Conservation (phyloP, 495 filamentous ascomycete species). For the Aspergillus carlsbadensis region DNA sequence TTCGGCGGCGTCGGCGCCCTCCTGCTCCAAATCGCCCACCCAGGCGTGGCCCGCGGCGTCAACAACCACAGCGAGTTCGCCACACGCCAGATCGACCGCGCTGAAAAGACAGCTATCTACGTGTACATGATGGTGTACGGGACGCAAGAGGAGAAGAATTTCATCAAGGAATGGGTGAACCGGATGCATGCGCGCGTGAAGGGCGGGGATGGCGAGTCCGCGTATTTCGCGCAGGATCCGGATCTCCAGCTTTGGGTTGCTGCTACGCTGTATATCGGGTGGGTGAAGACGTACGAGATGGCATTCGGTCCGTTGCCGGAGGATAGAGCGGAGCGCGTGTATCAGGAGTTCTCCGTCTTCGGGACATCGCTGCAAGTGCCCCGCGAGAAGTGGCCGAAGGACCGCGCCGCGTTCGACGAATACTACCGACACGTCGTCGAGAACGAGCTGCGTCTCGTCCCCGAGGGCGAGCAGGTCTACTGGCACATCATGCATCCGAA, state of each 20-base stretch:
- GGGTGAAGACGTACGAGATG: slow-evolving; percentile 12
- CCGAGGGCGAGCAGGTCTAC: too few relatives aligned
- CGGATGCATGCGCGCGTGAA: slow-evolving; percentile 3
- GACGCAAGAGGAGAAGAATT: neutral
- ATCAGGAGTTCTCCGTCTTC: too few relatives aligned
- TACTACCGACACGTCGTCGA: too few relatives aligned
- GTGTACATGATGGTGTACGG: slow-evolving; percentile 2
- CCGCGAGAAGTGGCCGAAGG: too few relatives aligned
- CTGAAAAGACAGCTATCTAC: neutral
- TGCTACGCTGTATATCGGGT: slow-evolving; percentile 18
- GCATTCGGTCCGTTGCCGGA: slow-evolving; percentile 8
- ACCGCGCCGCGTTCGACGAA: too few relatives aligned
- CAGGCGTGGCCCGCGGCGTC: neutral
- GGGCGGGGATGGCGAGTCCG: neutral
- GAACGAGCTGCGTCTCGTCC: too few relatives aligned
- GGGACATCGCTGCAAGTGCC: too few relatives aligned
- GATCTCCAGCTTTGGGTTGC: slow-evolving; percentile 26
- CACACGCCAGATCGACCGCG: neutral
- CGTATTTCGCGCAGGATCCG: slow-evolving; percentile 21
- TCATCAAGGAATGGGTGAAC: slow-evolving; percentile 6
- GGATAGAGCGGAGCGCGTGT: slow-evolving; percentile 7
- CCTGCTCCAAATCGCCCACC: slow-evolving; percentile 1
- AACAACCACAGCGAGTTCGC: slow-evolving; percentile 1
- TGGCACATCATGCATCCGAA: too few relatives aligned
- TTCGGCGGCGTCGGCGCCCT: neutral